Conservation (phyloP, 1,284 basidiomycete genomes). For the Naganishia liquefaciens region DNA sequence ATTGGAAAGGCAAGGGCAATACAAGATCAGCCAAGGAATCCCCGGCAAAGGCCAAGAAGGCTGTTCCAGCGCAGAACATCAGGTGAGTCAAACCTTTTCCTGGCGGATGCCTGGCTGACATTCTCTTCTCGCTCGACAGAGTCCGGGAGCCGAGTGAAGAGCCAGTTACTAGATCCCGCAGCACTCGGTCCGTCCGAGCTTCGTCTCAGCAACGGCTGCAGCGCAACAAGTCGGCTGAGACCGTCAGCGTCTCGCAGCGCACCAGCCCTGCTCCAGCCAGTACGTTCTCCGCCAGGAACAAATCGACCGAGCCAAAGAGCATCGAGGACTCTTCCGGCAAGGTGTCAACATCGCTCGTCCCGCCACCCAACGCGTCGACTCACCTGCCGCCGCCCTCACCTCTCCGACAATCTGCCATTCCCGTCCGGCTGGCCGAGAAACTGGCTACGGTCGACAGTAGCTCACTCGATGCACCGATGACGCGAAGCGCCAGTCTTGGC, state of each 20-base stretch:
- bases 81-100: too few relatives aligned
- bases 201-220: constrained; percentile 21
- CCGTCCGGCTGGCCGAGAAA: constrained; percentile 3
- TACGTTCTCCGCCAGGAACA: background rate
- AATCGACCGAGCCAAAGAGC: background rate
- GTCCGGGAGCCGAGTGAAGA: constrained; percentile 11
- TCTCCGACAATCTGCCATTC: constrained; percentile 19
- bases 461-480: background rate
- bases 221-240: constrained; percentile 6
- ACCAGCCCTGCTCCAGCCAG: constrained; percentile 8
- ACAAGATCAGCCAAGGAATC: constrained; percentile 4
- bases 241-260: background rate
- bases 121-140: background rate
- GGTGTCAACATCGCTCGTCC: constrained; percentile 9
- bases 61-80: too few relatives aligned
- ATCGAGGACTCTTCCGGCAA: background rate
- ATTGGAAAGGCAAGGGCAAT: constrained; percentile 16
- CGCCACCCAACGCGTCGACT: constrained; percentile 1
- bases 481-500: constrained; percentile 13
- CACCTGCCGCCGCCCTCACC: constrained; percentile 13
- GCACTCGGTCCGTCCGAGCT: constrained; percentile 1
- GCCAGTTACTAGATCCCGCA: background rate
- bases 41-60: constrained; percentile 8
- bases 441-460: background rate
- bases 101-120: too few relatives aligned